Evolutionary conservation across 352 stramenopile genomes (phyloP).

Genomic region (Globisporangium iwayamae): DNA sequence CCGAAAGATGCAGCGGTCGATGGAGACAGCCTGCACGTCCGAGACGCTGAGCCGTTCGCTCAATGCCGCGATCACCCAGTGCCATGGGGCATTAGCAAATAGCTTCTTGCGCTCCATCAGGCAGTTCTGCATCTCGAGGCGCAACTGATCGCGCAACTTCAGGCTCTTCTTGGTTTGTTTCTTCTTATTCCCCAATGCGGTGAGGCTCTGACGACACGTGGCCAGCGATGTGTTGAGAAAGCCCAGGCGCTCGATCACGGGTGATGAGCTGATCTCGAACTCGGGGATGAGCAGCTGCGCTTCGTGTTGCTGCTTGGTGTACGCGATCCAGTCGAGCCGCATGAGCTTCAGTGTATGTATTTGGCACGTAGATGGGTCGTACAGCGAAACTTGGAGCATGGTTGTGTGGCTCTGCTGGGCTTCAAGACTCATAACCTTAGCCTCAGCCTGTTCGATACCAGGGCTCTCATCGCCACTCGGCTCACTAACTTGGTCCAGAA

Average conservation of each 20-base stretch:
- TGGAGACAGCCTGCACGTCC: not conserved
- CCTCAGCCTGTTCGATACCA: not conserved
- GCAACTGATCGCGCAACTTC: conserved; percentile 27
- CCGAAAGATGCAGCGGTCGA: conserved; percentile 49
- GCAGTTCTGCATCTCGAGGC: conserved; percentile 12
- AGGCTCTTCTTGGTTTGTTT: conserved; percentile 27
- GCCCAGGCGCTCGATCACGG: conserved; percentile 6
- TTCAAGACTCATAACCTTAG: not conserved
- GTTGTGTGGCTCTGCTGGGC: not conserved
- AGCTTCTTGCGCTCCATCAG: conserved; percentile 23
- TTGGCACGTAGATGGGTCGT: conserved; percentile 23
- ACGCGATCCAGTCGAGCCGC: conserved; percentile 35
- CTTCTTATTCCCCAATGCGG: conserved; percentile 1
- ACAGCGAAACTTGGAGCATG: conserved; percentile 36
- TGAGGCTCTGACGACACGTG: conserved; percentile 4
- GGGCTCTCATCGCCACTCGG: not conserved
- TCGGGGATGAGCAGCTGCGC: conserved; percentile 34
- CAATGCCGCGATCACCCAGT: conserved; percentile 27
- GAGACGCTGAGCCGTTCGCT: conserved; percentile 27
- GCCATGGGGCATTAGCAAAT: conserved; percentile 30
- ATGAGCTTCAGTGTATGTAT: conserved; percentile 21
- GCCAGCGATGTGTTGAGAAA: conserved; percentile 16
- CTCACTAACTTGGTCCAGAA: not conserved
- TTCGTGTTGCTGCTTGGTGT: conserved; percentile 41
- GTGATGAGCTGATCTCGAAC: conserved; percentile 25